Base-by-base conservation (phyloP, 1,284 basidiomycete species). In the Ceratobasidium sp. region DNA sequence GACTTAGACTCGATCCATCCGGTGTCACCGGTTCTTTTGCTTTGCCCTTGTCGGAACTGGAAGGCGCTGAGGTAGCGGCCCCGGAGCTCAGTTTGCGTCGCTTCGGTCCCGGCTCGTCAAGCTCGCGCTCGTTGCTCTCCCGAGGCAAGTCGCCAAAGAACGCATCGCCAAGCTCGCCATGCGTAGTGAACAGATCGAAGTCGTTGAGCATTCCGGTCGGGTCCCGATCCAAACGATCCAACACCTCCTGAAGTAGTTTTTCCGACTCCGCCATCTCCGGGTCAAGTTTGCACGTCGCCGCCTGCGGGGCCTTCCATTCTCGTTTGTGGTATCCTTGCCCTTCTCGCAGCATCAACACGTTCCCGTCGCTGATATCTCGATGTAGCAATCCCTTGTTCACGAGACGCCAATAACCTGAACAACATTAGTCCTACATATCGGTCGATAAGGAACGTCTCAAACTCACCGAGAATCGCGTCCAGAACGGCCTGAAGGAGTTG, bases 291-390 rank as follows among this genome's bases (percentile, higher is more conserved):
- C n/a, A n/a, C n/a, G n/a, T n/a, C n/a, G n/a, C 17, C 52, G 40
- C 1, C 29, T n/a, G 40, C 1, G 43, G 44, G 11, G 25, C 11
- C 44, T 32, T 13, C 57, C 57, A 61, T n/a, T 7, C 32, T 61
- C 57, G 34, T 40, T 37, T 8, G 5, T 8, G 4, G 19, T 61
- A 61, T 7, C 57, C 57, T 4, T 61, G 34, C 0, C 15, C 5
- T 5, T n/a, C 57, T 4, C n/a, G 13, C 40, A 61, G 65, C 25
- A 67, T 46, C 22, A 67, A 11, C 9, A 67, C 65, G 49, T 52
- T 67, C 43, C 65, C 65, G 46, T 67, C 65, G 25, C 65, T 67
- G 65, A 67, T 67, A 22, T 52, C 65, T 29, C 65, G 65, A 17
- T 67, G 65, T 22, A 52, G 29, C 15, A 61, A 44, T 3, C 68